Evolutionary conservation across 148 eudicot genomes (phyloP), one percentile per base, ranked within the genome.

Genomic region (Drosera capensis): DNA sequence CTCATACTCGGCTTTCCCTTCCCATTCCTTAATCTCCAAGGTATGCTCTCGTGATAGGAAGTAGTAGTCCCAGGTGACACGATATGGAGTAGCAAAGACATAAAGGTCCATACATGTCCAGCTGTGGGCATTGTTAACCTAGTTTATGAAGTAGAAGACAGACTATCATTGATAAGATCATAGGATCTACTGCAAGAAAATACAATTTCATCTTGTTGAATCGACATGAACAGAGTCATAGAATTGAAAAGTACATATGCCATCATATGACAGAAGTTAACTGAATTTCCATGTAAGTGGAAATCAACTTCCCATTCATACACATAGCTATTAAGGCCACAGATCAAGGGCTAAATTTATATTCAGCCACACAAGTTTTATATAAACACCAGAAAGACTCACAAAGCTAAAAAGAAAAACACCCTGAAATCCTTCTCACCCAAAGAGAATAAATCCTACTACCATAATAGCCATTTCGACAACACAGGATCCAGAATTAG

Each of bases 101-200:
- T 92, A 92, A 50, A 85, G 72, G 53, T 92, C 99, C 88, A 92
- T 85, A 52, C 99, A 92, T 19, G 95, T 81, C 78, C 82, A 92
- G 58, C 94, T 92, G 54, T 85, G 99, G 31, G 99, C 79, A 14
- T 58, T 68, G 63, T 64, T 65, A 44, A 92, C 80, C 99, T 92
- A 70, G 40, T 52, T 49, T 5, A 14, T 35, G 14, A 46, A 18
- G 42, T 51, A 41, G 14, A 46, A 18, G 42, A 55, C 21, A 65
- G 11, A 50, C 48, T 5, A 43, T 36, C 46, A 46, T 5, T 25
- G 14, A 49, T 12, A 42, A 5, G 29, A 43, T 25, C 39, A 25
- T 24, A 23, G 43, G 14, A 18, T 9, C 15, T 17, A 1, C 8
- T 43, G 43, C 30, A 15, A 25, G 17, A 34, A 34, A 34, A 34